phyloP scores from a whole-genome alignment of 192 early-diverging fungal species.

The Umbelopsis sp. region DNA sequence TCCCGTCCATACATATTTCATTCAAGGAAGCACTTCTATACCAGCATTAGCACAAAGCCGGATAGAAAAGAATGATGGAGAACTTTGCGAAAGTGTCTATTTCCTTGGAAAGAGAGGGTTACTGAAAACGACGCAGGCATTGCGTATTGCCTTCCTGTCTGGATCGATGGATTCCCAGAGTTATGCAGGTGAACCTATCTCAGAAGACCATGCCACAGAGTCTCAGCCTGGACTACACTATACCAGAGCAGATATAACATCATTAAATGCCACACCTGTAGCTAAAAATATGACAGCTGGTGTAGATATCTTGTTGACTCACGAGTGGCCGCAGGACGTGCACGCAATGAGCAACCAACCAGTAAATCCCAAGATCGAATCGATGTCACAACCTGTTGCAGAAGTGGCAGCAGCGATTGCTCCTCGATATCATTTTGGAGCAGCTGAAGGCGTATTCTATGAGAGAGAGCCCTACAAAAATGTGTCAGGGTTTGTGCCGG shows the following conservation, averaged over 20 bases:
- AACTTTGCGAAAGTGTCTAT: constrained; percentile 76
- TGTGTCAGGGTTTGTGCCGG: constrained; percentile 31
- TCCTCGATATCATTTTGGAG: constrained; percentile 91
- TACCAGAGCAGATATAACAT: constrained; percentile 33
- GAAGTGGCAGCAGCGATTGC: constrained; percentile 50
- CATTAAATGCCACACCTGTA: constrained; percentile 26
- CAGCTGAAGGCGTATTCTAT: constrained; percentile 67
- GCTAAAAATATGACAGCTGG: constrained; percentile 38
- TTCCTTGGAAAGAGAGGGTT: constrained; percentile 66
- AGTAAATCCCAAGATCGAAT: neutral
- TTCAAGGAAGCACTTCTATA: constrained; percentile 64
- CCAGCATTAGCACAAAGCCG: constrained; percentile 56
- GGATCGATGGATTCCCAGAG: constrained; percentile 40
- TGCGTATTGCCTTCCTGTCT: constrained; percentile 64
- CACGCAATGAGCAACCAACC: constrained; percentile 23
- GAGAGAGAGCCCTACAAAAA: constrained; percentile 86
- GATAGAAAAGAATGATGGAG: constrained; percentile 60
- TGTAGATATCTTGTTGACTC: constrained; percentile 81
- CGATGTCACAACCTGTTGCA: constrained; percentile 40
- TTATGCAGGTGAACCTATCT: constrained; percentile 22
- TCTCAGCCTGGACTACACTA: constrained; percentile 27
- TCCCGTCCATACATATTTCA: constrained; percentile 75
- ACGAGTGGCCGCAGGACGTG: constrained; percentile 77
- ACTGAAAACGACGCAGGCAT: constrained; percentile 57
- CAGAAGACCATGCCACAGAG: constrained; percentile 25